phyloP scores from a whole-genome alignment of 2,329 filamentous ascomycete genomes.

The Curvularia hawaiiensis region DNA sequence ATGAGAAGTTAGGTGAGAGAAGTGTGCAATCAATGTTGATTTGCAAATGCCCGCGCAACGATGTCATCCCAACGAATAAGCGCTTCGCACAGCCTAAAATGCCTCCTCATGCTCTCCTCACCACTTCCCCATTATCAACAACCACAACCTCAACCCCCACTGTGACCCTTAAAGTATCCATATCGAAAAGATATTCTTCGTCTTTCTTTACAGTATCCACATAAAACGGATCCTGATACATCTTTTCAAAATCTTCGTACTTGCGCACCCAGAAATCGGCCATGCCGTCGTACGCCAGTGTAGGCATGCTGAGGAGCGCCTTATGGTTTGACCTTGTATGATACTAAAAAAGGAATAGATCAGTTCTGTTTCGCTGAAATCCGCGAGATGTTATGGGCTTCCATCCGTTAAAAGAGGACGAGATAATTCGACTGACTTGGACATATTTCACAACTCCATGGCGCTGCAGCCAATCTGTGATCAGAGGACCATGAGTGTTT shows the following conservation, averaged over 20 bases:
- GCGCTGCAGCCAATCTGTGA: conserved; percentile 5
- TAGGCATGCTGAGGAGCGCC: conserved; percentile 13
- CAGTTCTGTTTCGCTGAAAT: no score
- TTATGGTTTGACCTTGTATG: no score
- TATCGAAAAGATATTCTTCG: conserved; percentile 31
- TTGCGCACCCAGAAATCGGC: conserved; percentile 34
- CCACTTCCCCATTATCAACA: neutral
- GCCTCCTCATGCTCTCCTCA: neutral
- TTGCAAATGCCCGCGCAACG: no score
- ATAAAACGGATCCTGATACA: neutral
- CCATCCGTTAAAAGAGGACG: no score
- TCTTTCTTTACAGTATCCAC: neutral
- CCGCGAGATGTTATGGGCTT: no score
- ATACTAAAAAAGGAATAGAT: no score
- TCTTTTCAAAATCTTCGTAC: conserved; percentile 24
- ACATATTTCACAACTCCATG: no score
- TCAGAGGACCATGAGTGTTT: conserved; percentile 30
- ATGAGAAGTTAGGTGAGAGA: no score
- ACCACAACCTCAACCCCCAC: neutral
- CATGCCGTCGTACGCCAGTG: conserved; percentile 27
- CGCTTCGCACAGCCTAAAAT: neutral
- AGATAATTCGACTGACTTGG: no score
- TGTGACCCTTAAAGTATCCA: conserved; percentile 1
- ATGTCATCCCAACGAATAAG: neutral
- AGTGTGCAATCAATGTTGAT: no score